Base-by-base conservation (phyloP, 352 stramenopile species). In the Pythium scleroteichum region DNA sequence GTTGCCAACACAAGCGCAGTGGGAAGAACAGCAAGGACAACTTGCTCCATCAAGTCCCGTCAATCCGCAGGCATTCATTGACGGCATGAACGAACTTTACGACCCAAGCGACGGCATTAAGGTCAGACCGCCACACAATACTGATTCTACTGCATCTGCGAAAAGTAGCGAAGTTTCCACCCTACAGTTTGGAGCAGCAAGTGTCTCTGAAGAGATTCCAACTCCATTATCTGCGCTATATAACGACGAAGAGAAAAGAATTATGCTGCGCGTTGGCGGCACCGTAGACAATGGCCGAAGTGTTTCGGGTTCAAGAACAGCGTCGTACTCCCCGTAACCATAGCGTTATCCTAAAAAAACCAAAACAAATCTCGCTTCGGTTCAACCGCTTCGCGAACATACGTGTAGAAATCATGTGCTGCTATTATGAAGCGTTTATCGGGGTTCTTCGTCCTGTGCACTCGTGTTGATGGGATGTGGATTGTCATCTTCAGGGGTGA, bases 161-260 rank as follows among this genome's bases (percentile, higher is more conserved):
- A 13, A 39, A 49, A 16, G 13, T 39, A 17, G 3, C n/a, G 23
- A 23, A 7, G 46, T 23, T 23, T 46, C 14, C 1, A 32, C 29
- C 29, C 29, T 10, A 35, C 29, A 5, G 29, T 35, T 35, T 35
- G 29, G 29, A 35, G 5, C 10, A 10, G 5, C 29, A 35, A 35
- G 29, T 10, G 5, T 35, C 5, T 10, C 54, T 5, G 68, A 72
- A 9, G 76, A 86, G 32, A 59, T 85, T 2, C 65, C 77, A 14
- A 87, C 80, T 27, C 83, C 83, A 14, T 58, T 92, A 16, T 73
- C 82, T 6, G 83, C 80, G 8, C 66, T 92, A 4, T 92, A 90
- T 62, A 87, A 88, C 26, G 75, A 87, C 33, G 83, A 92, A 64
- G 83, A 92, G 40, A 84, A 82, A 32, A 49, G 45, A 2, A 55